These are phyloP conservation scores for Picea sitchensis DNA, from an alignment of 75 land plant genomes.

Conservation along the genomic window DNA sequence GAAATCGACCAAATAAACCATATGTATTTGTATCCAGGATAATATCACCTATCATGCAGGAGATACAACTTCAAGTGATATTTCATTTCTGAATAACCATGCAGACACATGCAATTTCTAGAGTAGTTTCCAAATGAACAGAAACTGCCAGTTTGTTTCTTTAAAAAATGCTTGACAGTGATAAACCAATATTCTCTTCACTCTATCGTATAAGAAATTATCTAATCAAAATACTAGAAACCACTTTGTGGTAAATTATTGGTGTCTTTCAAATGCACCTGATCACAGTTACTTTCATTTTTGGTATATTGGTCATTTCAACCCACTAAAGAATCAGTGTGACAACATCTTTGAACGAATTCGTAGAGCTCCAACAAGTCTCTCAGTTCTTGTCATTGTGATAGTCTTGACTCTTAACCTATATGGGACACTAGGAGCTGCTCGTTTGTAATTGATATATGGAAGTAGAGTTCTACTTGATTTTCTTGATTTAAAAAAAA, in stretches of 20 bases:
- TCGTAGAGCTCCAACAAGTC: neutral
- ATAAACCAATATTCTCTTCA: neutral
- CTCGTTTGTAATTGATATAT: neutral
- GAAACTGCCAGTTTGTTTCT: neutral
- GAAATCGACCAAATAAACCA: neutral
- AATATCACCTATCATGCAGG: constrained; percentile 1
- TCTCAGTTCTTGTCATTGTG: neutral
- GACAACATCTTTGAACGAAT: neutral
- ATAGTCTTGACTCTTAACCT: neutral
- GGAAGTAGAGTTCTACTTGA: neutral
- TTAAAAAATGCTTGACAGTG: neutral
- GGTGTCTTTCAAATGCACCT: neutral
- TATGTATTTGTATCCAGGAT: neutral
- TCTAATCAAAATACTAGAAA: neutral
- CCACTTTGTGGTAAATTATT: neutral
- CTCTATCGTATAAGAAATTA: neutral
- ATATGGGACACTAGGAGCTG: neutral
- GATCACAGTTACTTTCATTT: neutral
- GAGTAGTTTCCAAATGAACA: neutral
- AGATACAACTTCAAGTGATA: neutral
- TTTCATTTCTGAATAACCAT: neutral
- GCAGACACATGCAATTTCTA: neutral
- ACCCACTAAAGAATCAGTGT: neutral
- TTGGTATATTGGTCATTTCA: neutral
- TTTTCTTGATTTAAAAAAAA: neutral